Evolutionary conservation across 768 basidiomycete species (phyloP).

Genomic region (Sutorius australiensis): DNA sequence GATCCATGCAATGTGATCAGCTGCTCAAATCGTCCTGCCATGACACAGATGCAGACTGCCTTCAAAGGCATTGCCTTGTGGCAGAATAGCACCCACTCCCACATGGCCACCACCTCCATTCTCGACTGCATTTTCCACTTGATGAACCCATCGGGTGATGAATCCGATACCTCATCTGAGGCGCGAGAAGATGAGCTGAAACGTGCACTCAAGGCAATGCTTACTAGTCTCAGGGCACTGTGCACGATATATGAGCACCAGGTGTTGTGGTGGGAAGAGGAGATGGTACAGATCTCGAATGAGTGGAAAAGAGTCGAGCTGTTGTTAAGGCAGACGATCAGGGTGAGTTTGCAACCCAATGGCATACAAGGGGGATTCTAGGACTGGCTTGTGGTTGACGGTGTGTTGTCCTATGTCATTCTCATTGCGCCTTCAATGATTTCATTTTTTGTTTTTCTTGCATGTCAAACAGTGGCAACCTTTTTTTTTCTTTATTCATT

Average conservation of each 20-base stretch:
- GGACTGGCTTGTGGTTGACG: neutral
- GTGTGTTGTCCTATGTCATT: neutral
- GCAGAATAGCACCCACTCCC: conserved; percentile 47
- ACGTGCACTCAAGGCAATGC: conserved; percentile 61
- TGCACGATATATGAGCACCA: conserved; percentile 65
- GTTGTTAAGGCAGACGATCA: conserved; percentile 61
- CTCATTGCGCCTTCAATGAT: neutral
- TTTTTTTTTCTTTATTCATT: neutral
- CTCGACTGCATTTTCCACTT: conserved; percentile 41
- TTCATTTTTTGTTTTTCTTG: neutral
- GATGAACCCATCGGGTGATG: conserved; percentile 45
- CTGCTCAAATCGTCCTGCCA: conserved; percentile 46
- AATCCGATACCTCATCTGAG: conserved; percentile 48
- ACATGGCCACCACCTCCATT: conserved; percentile 44
- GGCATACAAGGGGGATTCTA: conserved; percentile 2
- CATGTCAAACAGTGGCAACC: neutral
- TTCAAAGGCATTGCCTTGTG: conserved; percentile 60
- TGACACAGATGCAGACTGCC: too few relatives aligned
- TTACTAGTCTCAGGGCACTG: conserved; percentile 62
- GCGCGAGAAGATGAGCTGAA: conserved; percentile 62
- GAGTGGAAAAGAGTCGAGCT: conserved; percentile 67
- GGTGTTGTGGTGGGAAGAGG: too few relatives aligned
- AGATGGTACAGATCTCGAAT: conserved; percentile 59
- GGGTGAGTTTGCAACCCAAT: too few relatives aligned
- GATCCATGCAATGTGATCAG: conserved; percentile 61